A percentile compares a stretch with the other conserved stretches of the same genome.
Evolutionary conservation across 768 basidiomycete genomes (phyloP).

Genomic region (Lactarius trivialis): DNA sequence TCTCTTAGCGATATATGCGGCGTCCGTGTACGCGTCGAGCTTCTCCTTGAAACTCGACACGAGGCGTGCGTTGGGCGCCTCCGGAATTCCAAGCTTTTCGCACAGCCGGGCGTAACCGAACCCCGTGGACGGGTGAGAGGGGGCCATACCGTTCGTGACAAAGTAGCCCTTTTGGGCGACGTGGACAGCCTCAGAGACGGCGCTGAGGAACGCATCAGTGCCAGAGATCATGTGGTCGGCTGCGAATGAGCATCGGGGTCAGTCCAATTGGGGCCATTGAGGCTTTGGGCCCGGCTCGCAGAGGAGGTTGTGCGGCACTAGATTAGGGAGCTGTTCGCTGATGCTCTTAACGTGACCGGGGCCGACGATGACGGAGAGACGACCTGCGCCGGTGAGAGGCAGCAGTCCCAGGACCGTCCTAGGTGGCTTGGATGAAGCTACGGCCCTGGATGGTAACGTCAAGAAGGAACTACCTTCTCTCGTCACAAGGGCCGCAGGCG

Average conservation of each 20-base stretch:
- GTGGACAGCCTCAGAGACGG: constrained; percentile 79
- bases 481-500: constrained; percentile 84
- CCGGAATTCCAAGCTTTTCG: constrained; percentile 46
- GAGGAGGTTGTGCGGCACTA: constrained; percentile 60
- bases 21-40: constrained; percentile 82
- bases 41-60: constrained; percentile 89
- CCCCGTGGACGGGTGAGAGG: constrained; percentile 82
- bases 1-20: constrained; percentile 70
- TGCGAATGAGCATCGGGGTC: too few species aligned
- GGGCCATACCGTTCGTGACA: constrained; percentile 86
- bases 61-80: constrained; percentile 75
- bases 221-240: too few species aligned
- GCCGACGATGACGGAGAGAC: constrained; percentile 82
- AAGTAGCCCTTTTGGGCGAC: constrained; percentile 74
- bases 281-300: constrained; percentile 86
- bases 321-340: constrained; percentile 72
- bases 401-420: too few species aligned
- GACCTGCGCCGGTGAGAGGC: constrained; percentile 60
- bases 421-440: constrained; percentile 83
- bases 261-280: constrained; percentile 89
- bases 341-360: constrained; percentile 70
- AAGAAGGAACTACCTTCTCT: constrained; percentile 82
- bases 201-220: constrained; percentile 72
- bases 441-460: constrained; percentile 82
- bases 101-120: constrained; percentile 82